These are phyloP conservation scores for Phytophthora aleatoria DNA, from an alignment of 352 stramenopile species.

Conservation along the genomic window DNA sequence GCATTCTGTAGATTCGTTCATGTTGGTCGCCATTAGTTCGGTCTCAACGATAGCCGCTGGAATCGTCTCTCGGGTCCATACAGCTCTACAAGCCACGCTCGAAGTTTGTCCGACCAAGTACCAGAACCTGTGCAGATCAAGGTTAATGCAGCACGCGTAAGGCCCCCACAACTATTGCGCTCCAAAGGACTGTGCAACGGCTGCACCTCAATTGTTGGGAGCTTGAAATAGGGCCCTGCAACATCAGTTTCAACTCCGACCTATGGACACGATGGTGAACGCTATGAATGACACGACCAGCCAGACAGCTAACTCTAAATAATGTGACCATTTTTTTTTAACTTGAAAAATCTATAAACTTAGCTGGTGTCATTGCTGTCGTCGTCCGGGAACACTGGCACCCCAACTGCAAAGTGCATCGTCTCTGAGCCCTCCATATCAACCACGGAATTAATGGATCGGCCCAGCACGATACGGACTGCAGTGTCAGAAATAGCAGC, in stretches of 20 bases:
- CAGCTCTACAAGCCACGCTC: constrained; percentile 10
- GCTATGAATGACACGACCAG: constrained; percentile 15
- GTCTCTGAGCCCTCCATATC: constrained; percentile 6
- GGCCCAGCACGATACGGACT: constrained; percentile 14
- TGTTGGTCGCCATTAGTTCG: constrained; percentile 12
- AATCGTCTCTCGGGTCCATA: constrained; percentile 16
- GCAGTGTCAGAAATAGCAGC: not conserved
- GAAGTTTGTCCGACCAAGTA: not conserved
- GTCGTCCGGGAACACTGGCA: constrained; percentile 25
- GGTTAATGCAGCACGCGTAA: constrained; percentile 1
- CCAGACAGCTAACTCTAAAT: constrained; percentile 2
- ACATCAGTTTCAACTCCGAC: constrained; percentile 32
- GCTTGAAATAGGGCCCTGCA: constrained; percentile 23
- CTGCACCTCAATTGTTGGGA: not conserved
- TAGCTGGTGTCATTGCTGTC: constrained; percentile 14
- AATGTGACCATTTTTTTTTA: not conserved
- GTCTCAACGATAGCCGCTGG: constrained; percentile 3
- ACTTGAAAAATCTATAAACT: not conserved
- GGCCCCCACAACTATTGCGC: not conserved
- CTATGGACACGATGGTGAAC: not conserved
- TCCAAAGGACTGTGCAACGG: constrained; percentile 6
- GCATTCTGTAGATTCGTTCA: not conserved
- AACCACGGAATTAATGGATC: constrained; percentile 24
- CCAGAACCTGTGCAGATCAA: constrained; percentile 4
- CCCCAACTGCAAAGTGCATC: constrained; percentile 13